These are phyloP conservation scores for Candida takata DNA, from an alignment of 805 yeast species.

Conservation along the genomic window DNA sequence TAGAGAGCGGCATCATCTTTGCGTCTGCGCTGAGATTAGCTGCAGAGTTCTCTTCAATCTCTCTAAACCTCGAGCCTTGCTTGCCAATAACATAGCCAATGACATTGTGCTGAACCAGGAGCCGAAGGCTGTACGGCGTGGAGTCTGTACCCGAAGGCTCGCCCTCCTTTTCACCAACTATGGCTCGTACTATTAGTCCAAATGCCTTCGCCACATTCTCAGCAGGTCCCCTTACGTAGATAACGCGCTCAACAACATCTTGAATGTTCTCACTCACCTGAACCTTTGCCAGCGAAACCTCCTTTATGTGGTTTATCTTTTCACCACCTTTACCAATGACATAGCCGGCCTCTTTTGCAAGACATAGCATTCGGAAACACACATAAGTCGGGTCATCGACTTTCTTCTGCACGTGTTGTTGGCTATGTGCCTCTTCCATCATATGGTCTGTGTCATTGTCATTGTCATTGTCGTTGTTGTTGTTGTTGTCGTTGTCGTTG, in stretches of 20 bases:
- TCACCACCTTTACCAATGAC: slow-evolving; percentile 83
- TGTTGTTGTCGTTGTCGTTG: too few relatives aligned
- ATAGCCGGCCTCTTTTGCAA: slow-evolving; percentile 66
- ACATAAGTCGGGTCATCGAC: slow-evolving; percentile 52
- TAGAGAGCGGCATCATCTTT: slow-evolving; percentile 62
- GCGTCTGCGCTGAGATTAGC: slow-evolving; percentile 72
- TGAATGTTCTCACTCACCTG: slow-evolving; percentile 67
- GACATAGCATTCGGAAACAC: slow-evolving; percentile 66
- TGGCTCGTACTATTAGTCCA: slow-evolving; percentile 62
- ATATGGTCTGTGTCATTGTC: slow-evolving; percentile 1
- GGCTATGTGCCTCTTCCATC: slow-evolving; percentile 3
- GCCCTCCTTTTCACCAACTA: slow-evolving; percentile 60
- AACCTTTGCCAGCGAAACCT: slow-evolving; percentile 54
- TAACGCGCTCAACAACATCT: slow-evolving; percentile 68
- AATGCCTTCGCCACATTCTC: slow-evolving; percentile 78
- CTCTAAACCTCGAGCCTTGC: slow-evolving; percentile 64
- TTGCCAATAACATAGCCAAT: slow-evolving; percentile 81
- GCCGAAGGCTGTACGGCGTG: slow-evolving; percentile 45
- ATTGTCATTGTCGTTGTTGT: neutral
- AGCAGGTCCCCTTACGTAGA: slow-evolving; percentile 66
- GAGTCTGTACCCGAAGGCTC: slow-evolving; percentile 52
- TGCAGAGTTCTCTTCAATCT: slow-evolving; percentile 76
- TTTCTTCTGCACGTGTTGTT: neutral
- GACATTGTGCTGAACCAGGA: slow-evolving; percentile 69
- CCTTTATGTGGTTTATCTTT: slow-evolving; percentile 56